phyloP scores from a whole-genome alignment of 805 yeast species.

The Lipomyces sp. region DNA sequence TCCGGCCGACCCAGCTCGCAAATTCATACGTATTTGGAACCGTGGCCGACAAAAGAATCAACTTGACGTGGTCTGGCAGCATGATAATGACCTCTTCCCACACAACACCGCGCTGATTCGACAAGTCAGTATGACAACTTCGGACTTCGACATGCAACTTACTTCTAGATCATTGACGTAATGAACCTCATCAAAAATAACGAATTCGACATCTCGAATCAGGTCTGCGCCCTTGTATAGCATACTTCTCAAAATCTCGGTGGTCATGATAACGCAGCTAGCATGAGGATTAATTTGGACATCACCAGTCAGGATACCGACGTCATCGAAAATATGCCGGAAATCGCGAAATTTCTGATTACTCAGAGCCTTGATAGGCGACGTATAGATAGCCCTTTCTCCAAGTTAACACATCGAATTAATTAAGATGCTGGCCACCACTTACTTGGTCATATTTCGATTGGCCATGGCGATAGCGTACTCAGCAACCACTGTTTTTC shows the following conservation, averaged over 20 bases:
- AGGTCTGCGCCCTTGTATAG: constrained; percentile 94
- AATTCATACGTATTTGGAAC: constrained; percentile 98
- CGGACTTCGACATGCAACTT: not conserved
- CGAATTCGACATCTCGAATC: constrained; percentile 95
- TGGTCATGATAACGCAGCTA: constrained; percentile 94
- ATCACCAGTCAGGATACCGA: constrained; percentile 96
- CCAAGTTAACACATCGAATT: not conserved
- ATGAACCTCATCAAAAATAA: constrained; percentile 96
- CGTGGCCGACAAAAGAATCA: constrained; percentile 89
- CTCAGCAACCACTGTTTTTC: constrained; percentile 97
- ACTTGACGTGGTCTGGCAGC: constrained; percentile 95
- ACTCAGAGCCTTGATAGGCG: constrained; percentile 90
- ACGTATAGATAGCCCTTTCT: constrained; percentile 77
- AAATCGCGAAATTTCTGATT: constrained; percentile 91
- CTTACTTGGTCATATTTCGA: constrained; percentile 83
- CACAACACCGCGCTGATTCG: constrained; percentile 79
- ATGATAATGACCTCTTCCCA: constrained; percentile 99
- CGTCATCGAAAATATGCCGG: constrained; percentile 78
- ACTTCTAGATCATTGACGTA: constrained; percentile 90
- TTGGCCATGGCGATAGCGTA: constrained; percentile 97
- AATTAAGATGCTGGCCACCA: not conserved
- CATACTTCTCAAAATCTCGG: constrained; percentile 95
- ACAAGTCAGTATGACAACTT: not conserved
- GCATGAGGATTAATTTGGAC: constrained; percentile 98
- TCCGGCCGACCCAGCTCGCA: constrained; percentile 98